A percentile compares a stretch with the other conserved stretches of the same genome.
These are phyloP conservation scores for Thelonectria blattea DNA, from an alignment of 2,329 filamentous ascomycete species.

Conservation along the genomic window DNA sequence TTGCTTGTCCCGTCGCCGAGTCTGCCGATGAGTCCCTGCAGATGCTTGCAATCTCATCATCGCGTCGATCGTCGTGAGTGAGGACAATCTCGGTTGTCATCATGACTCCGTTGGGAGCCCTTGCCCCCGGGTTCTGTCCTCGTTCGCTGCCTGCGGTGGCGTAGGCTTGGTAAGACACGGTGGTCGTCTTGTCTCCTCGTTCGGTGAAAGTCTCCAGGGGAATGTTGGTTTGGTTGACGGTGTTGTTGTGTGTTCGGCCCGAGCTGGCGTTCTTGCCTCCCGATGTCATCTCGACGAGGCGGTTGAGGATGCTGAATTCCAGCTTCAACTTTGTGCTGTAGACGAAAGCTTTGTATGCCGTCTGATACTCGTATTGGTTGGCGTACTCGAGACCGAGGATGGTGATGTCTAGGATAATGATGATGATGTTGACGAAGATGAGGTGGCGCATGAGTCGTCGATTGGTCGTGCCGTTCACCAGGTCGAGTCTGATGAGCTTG, in stretches of 20 bases:
- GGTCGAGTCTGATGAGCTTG: slow-evolving; percentile 52
- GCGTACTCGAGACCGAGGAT: slow-evolving; percentile 46
- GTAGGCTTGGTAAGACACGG: not conserved
- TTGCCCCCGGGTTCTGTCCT: not conserved
- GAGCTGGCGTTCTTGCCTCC: slow-evolving; percentile 27
- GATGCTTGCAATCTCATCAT: not conserved
- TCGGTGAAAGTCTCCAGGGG: not conserved
- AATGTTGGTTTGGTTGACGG: not conserved
- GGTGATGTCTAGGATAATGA: slow-evolving; percentile 48
- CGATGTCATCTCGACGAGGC: slow-evolving; percentile 37
- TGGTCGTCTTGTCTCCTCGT: not conserved
- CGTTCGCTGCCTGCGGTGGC: not conserved
- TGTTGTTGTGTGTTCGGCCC: not conserved
- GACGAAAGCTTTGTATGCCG: slow-evolving; percentile 34
- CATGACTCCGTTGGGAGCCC: not conserved
- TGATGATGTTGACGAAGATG: slow-evolving; percentile 50
- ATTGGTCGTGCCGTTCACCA: slow-evolving; percentile 23
- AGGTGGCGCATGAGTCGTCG: slow-evolving; percentile 43
- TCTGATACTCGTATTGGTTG: slow-evolving; percentile 41
- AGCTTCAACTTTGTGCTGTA: slow-evolving; percentile 47
- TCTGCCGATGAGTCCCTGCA: not conserved
- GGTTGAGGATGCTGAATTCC: slow-evolving; percentile 47
- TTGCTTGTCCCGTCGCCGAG: not conserved
- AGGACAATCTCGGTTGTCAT: not conserved
- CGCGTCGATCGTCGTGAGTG: not conserved